Conservation (phyloP, 2,329 filamentous ascomycete species). For the Ceratocystis eucalypticola region DNA sequence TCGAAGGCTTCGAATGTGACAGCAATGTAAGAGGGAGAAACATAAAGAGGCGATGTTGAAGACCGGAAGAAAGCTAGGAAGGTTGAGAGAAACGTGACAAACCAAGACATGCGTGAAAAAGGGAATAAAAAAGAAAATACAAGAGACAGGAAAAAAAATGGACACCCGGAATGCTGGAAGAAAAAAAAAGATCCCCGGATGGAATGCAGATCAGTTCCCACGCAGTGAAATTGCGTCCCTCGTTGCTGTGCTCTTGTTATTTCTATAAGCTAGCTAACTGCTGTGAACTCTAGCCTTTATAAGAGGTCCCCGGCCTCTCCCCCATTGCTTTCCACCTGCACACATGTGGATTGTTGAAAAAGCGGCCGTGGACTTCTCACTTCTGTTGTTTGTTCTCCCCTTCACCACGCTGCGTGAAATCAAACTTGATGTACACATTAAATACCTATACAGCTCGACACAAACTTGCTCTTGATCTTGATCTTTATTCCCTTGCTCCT, state of each 20-base stretch:
- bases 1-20: background rate
- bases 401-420: background rate
- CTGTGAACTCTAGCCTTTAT: background rate
- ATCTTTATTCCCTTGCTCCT: no score
- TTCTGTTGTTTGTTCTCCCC: background rate
- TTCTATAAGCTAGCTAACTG: background rate
- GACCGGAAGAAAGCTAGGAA: background rate
- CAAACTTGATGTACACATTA: background rate
- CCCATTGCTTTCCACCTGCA: background rate
- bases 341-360: background rate
- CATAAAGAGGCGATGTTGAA: background rate
- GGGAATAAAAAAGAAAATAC: background rate
- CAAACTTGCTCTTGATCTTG: no score
- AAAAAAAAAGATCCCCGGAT: background rate
- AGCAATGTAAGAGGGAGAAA: constrained; percentile 5
- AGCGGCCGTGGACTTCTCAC: background rate
- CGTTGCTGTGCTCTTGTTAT: constrained; percentile 1
- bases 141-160: background rate
- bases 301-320: background rate
- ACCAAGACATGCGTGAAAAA: constrained; percentile 1
- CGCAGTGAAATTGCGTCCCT: constrained; percentile 5
- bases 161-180: constrained; percentile 7
- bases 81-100: background rate
- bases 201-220: constrained; percentile 6
- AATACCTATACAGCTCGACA: no score